A percentile compares a stretch with the other conserved stretches of the same genome.
phyloP scores from a whole-genome alignment of 768 basidiomycete genomes.

The Saitozyma podzolica region DNA sequence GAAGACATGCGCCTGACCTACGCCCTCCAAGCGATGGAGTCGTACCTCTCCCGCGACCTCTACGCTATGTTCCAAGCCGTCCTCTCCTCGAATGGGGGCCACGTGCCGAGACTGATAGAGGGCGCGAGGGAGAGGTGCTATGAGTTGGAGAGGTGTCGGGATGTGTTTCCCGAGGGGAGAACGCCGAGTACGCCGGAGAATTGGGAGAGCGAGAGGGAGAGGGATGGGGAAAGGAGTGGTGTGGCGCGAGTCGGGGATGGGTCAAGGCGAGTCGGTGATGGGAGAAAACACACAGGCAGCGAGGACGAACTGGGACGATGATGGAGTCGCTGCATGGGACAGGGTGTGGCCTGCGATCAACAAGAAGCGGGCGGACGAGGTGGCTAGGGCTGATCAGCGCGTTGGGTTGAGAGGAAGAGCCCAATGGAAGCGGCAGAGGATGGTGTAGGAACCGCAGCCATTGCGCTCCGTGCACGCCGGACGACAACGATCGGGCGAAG shows the following conservation, averaged over 20 bases:
- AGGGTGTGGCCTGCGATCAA: no score
- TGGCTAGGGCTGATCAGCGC: no score
- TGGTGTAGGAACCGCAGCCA: no score
- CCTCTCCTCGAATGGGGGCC: conserved; percentile 21
- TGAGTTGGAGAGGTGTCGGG: conserved; percentile 31
- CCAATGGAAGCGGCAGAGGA: no score
- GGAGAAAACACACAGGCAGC: no score
- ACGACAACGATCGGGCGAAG: no score
- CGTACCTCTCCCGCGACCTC: conserved; percentile 33
- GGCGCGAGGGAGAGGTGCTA: conserved; percentile 33
- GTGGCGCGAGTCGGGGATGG: not conserved
- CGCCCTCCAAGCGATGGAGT: conserved; percentile 17
- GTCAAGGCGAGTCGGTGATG: no score
- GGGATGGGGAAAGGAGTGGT: not conserved
- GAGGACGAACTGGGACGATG: no score
- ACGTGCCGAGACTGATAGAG: conserved; percentile 21
- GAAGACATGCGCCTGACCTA: conserved; percentile 39
- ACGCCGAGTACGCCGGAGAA: conserved; percentile 7
- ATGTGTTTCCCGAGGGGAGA: conserved; percentile 15
- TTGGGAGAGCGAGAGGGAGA: not conserved
- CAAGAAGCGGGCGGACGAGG: no score
- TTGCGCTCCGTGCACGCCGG: no score
- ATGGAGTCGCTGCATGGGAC: no score
- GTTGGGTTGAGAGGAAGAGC: no score
- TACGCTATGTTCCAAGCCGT: conserved; percentile 24